Percentiles rank a stretch among this genome's conserved stretches.
Evolutionary conservation across 176 grass and related monocot species (phyloP).

Genomic region (Juncus effusus): DNA sequence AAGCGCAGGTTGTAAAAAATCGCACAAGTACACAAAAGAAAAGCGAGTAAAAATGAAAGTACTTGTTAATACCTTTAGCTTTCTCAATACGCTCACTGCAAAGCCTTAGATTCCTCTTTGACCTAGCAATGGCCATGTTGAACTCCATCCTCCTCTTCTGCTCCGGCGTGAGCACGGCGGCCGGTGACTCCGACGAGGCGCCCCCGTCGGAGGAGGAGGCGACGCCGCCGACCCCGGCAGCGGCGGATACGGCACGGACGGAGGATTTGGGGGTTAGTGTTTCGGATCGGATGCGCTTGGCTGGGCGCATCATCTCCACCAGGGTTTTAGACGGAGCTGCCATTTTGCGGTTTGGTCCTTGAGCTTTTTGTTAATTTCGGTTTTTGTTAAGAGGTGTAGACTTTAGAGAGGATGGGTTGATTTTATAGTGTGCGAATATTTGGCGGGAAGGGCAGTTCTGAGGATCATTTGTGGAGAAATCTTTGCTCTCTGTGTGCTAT

Average conservation of each 20-base stretch:
- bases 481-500: too few species aligned
- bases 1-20: not conserved
- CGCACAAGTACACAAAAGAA: not conserved
- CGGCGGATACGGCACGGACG: constrained; percentile 23
- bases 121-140: constrained; percentile 67
- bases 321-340: constrained; percentile 59
- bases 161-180: constrained; percentile 36
- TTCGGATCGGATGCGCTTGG: constrained; percentile 60
- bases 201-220: not conserved
- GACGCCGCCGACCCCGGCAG: not conserved
- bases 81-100: constrained; percentile 43
- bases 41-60: not conserved
- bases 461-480: too few species aligned
- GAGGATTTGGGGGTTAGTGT: constrained; percentile 23
- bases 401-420: not conserved
- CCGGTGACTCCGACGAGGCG: constrained; percentile 11
- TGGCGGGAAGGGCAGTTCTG: constrained; percentile 25
- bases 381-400: not conserved
- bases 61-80: constrained; percentile 54
- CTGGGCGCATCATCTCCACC: constrained; percentile 49
- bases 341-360: constrained; percentile 33
- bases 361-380: not conserved
- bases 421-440: not conserved
- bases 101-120: constrained; percentile 50
- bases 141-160: constrained; percentile 63